phyloP scores from a whole-genome alignment of 176 grass and related monocot species.

The Melocanna baccifera region DNA sequence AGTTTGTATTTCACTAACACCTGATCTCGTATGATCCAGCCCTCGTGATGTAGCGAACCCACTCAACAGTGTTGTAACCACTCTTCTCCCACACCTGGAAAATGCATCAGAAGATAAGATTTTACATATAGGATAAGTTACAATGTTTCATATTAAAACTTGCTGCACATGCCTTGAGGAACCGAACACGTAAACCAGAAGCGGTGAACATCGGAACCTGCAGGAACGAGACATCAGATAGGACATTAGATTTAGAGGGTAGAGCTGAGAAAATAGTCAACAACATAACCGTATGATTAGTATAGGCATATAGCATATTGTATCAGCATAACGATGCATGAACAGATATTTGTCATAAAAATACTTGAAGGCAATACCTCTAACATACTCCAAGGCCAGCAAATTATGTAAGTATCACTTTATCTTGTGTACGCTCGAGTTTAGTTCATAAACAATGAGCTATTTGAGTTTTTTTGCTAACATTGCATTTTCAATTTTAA shows the following conservation, averaged over 20 bases:
- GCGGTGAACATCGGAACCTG: slow-evolving; percentile 99
- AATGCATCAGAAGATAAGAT: slow-evolving; percentile 18
- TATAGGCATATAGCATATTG: not conserved
- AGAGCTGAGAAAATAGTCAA: not conserved
- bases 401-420: slow-evolving; percentile 1
- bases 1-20: slow-evolving; percentile 46
- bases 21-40: slow-evolving; percentile 98
- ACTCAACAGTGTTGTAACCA: slow-evolving; percentile 99
- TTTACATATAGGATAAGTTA: slow-evolving; percentile 7
- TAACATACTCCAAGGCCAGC: not conserved
- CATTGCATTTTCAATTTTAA: slow-evolving; percentile 1
- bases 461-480: not conserved
- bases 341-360: not conserved
- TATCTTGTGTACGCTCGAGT: not conserved
- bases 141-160: slow-evolving; percentile 2
- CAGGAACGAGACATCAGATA: slow-evolving; percentile 11
- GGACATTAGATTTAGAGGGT: not conserved
- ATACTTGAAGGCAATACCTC: not conserved
- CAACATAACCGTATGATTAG: not conserved
- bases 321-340: not conserved
- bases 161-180: slow-evolving; percentile 76
- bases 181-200: slow-evolving; percentile 93
- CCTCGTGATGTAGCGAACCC: slow-evolving; percentile 98
- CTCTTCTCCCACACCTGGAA: slow-evolving; percentile 99
- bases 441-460: not conserved